These are phyloP conservation scores for Chenopodium formosanum DNA, from an alignment of 148 eudicot genomes.

Conservation along the genomic window DNA sequence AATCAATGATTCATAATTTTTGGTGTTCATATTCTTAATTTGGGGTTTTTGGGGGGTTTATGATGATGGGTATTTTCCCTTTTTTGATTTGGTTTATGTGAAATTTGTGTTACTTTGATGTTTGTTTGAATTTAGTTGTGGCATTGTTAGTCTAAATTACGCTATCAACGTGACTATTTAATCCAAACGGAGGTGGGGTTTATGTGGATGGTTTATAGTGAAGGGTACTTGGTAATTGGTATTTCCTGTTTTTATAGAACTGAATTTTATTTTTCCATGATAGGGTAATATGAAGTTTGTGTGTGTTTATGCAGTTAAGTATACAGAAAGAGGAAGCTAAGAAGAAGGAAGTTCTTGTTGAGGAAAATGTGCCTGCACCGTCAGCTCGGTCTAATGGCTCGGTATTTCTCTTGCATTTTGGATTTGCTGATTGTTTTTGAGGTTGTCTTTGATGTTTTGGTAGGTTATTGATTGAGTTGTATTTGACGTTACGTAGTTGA, in stretches of 20 bases:
- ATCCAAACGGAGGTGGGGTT: neutral
- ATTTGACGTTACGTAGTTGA: conserved; percentile 54
- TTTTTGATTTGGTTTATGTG: neutral
- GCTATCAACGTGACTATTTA: neutral
- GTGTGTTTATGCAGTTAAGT: conserved; percentile 52
- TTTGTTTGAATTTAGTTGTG: neutral
- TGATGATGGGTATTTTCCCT: neutral
- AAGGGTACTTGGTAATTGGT: neutral
- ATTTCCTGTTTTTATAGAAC: neutral
- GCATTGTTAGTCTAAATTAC: neutral
- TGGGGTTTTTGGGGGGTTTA: conserved; percentile 20
- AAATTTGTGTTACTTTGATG: neutral
- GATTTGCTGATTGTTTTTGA: neutral
- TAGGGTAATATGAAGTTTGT: neutral
- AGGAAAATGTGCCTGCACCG: conserved; percentile 90
- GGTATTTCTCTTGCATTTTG: conserved; percentile 35
- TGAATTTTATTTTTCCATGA: neutral
- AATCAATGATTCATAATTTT: neutral
- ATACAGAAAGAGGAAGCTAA: conserved; percentile 98
- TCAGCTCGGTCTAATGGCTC: conserved; percentile 93
- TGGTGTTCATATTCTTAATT: conserved; percentile 8
- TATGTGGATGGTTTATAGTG: neutral
- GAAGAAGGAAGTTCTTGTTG: conserved; percentile 87
- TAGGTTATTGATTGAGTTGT: conserved; percentile 5
- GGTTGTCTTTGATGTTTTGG: neutral